A percentile compares a stretch with the other conserved stretches of the same genome.
Conservation (phyloP, 108 stramenopile genomes). For the Aurantiochytrium sp. region DNA sequence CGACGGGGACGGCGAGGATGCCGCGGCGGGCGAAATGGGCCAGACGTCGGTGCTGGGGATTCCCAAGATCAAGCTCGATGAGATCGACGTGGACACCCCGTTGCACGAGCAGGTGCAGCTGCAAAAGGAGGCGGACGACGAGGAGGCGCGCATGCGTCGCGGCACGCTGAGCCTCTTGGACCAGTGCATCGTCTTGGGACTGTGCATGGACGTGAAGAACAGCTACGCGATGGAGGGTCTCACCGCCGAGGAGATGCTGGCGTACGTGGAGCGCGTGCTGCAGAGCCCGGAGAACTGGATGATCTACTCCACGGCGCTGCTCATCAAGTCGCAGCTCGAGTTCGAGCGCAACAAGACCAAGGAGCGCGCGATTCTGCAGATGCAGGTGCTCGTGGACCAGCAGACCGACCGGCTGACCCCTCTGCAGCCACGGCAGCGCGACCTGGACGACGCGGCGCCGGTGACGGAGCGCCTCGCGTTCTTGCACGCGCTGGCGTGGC, state of each 20-base stretch:
- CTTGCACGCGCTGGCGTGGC: constrained; percentile 82
- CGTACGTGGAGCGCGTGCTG: constrained; percentile 80
- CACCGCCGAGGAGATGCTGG: constrained; percentile 90
- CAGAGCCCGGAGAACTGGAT: constrained; percentile 68
- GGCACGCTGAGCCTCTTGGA: constrained; percentile 55
- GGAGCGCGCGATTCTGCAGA: constrained; percentile 81
- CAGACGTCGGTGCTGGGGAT: background rate
- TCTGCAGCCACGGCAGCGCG: constrained; percentile 31
- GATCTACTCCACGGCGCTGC: constrained; percentile 90
- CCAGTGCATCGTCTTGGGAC: constrained; percentile 77
- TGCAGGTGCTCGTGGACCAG: constrained; percentile 92
- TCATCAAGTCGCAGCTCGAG: constrained; percentile 74
- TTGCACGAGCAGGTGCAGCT: constrained; percentile 78
- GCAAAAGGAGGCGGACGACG: constrained; percentile 51
- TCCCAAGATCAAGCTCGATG: constrained; percentile 1
- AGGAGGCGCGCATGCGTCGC: background rate
- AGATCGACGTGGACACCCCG: constrained; percentile 67
- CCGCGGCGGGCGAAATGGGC: background rate
- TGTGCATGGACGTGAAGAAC: constrained; percentile 93
- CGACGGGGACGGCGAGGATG: background rate
- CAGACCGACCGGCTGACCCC: constrained; percentile 65
- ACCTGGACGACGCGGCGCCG: constrained; percentile 79
- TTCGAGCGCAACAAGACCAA: constrained; percentile 50
- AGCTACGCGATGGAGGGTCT: constrained; percentile 84
- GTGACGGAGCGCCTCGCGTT: constrained; percentile 75